These are phyloP conservation scores for Corynespora cassiicola DNA, from an alignment of 2,329 filamentous ascomycete species.

Conservation along the genomic window DNA sequence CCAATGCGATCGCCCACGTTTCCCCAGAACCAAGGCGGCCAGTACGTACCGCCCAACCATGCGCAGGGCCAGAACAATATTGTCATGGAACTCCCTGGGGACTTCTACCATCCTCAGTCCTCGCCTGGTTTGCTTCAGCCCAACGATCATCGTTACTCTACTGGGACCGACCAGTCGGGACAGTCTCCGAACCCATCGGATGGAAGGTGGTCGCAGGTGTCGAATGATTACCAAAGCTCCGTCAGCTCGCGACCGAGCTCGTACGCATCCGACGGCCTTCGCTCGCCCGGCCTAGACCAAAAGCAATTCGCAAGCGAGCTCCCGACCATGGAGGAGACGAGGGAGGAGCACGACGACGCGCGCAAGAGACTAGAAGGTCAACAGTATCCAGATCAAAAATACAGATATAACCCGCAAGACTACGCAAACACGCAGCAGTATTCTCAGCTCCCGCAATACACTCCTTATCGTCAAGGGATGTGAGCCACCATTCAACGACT, in stretches of 20 bases:
- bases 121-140: slow-evolving; percentile 35
- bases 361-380: slow-evolving; percentile 25
- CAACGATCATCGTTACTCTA: slow-evolving; percentile 28
- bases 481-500: no score
- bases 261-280: slow-evolving; percentile 43
- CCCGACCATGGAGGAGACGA: slow-evolving; percentile 43
- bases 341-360: slow-evolving; percentile 36
- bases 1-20: slow-evolving; percentile 29
- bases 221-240: slow-evolving; percentile 33
- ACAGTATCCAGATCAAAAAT: slow-evolving; percentile 26
- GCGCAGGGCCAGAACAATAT: slow-evolving; percentile 33
- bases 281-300: slow-evolving; percentile 40
- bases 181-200: slow-evolving; percentile 36
- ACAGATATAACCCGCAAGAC: slow-evolving; percentile 44
- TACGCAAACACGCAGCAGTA: slow-evolving; percentile 27
- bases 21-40: slow-evolving; percentile 15
- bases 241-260: slow-evolving; percentile 41
- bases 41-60: slow-evolving; percentile 25
- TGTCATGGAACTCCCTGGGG: slow-evolving; percentile 52
- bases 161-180: slow-evolving; percentile 24
- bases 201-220: slow-evolving; percentile 39
- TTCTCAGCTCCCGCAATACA: slow-evolving; percentile 22
- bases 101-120: slow-evolving; percentile 45
- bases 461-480: slow-evolving; percentile 14
- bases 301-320: slow-evolving; percentile 41